These are phyloP conservation scores for Umbellularia californica DNA, from an alignment of 164 flowering plant species.

Conservation along the genomic window DNA sequence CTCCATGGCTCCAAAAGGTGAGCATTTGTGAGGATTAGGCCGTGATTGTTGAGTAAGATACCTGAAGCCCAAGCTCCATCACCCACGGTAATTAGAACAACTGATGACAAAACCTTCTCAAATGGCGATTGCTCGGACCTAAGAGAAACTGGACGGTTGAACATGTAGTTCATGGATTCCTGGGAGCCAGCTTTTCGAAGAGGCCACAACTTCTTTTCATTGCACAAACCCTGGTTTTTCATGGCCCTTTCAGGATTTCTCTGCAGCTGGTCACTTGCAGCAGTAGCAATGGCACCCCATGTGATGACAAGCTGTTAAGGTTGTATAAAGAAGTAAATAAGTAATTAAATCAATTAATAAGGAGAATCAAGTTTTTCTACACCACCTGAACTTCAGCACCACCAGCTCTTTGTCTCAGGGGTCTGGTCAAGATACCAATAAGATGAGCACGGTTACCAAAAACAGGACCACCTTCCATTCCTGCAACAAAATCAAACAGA, in stretches of 20 bases:
- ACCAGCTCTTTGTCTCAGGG: slow-evolving; percentile 62
- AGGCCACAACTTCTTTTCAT: slow-evolving; percentile 17
- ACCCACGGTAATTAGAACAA: slow-evolving; percentile 69
- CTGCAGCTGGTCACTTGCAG: slow-evolving; percentile 44
- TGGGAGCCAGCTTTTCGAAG: slow-evolving; percentile 6
- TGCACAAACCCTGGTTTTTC: slow-evolving; percentile 16
- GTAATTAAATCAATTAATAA: background rate
- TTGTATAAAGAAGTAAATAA: background rate
- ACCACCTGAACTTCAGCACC: slow-evolving; percentile 94
- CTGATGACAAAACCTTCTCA: slow-evolving; percentile 64
- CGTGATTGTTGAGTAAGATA: slow-evolving; percentile 69
- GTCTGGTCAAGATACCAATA: slow-evolving; percentile 72
- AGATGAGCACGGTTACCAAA: slow-evolving; percentile 49
- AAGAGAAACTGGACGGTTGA: slow-evolving; percentile 11
- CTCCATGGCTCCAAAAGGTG: slow-evolving; percentile 99
- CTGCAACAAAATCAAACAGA: slow-evolving; percentile 30
- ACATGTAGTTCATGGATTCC: slow-evolving; percentile 6
- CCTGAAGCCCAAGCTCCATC: slow-evolving; percentile 98
- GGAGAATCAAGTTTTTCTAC: background rate
- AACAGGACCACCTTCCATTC: slow-evolving; percentile 97
- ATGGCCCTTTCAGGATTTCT: slow-evolving; percentile 25
- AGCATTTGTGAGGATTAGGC: slow-evolving; percentile 94
- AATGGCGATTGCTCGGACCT: slow-evolving; percentile 26
- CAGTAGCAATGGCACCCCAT: slow-evolving; percentile 81
- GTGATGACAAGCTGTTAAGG: slow-evolving; percentile 88